These are phyloP conservation scores for Pythium volutum DNA, from an alignment of 352 stramenopile species.

Conservation along the genomic window DNA sequence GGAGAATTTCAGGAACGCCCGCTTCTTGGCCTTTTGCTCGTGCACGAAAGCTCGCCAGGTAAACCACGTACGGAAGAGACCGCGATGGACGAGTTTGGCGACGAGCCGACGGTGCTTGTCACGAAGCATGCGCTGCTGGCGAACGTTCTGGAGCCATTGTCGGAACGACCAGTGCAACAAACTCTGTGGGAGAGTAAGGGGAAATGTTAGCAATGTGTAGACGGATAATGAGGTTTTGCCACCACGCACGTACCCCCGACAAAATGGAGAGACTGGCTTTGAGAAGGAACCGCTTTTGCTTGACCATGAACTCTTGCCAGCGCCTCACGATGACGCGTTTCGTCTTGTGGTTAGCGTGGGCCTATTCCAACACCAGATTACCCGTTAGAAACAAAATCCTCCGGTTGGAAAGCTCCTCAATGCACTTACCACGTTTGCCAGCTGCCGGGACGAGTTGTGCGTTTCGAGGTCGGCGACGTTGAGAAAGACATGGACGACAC, in stretches of 20 bases:
- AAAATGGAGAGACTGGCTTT: conserved; percentile 70
- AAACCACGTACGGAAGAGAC: conserved; percentile 54
- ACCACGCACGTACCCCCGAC: conserved; percentile 43
- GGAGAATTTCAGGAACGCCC: conserved; percentile 59
- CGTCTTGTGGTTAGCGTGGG: conserved; percentile 36
- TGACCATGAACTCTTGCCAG: conserved; percentile 49
- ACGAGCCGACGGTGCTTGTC: conserved; percentile 50
- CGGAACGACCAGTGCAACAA: conserved; percentile 66
- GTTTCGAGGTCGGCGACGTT: conserved; percentile 57
- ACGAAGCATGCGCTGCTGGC: conserved; percentile 33
- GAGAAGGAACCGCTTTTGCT: conserved; percentile 68
- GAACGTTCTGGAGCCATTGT: conserved; percentile 50
- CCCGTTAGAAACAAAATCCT: neutral
- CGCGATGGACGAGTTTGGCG: conserved; percentile 49
- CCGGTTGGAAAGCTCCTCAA: neutral
- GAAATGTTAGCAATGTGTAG: neutral
- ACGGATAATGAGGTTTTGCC: too few species aligned
- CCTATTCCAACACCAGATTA: conserved; percentile 7
- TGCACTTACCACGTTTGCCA: conserved; percentile 36
- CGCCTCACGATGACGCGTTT: conserved; percentile 47
- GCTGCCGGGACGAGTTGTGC: conserved; percentile 64
- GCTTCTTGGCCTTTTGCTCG: conserved; percentile 47
- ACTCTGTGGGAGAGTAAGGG: conserved; percentile 31
- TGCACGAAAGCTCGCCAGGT: conserved; percentile 56
- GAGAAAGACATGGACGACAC: conserved; percentile 60